A percentile compares a stretch with the other conserved stretches of the same genome.
phyloP scores from a whole-genome alignment of 306 rosid genomes.

The Vachellia collinsii region DNA sequence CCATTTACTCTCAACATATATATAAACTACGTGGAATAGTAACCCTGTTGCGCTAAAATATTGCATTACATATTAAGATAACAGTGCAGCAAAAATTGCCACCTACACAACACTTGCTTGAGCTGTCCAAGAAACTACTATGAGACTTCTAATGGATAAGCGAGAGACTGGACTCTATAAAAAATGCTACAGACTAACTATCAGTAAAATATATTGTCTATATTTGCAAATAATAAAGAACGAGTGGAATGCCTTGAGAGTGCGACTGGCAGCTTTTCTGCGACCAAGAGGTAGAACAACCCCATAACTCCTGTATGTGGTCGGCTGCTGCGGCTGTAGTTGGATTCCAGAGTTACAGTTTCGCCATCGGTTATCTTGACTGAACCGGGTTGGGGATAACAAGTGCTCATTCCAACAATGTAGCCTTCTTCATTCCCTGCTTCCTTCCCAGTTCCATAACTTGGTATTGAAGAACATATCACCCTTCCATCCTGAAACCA shows the following conservation, averaged over 20 bases:
- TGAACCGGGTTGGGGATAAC: slow-evolving; percentile 71
- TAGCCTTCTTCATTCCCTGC: slow-evolving; percentile 73
- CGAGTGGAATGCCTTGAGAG: slow-evolving; percentile 28
- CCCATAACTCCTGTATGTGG: slow-evolving; percentile 82
- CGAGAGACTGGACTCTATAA: not conserved
- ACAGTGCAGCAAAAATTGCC: not conserved
- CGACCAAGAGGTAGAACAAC: slow-evolving; percentile 60
- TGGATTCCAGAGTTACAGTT: slow-evolving; percentile 52
- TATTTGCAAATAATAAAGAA: slow-evolving; percentile 24
- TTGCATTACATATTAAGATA: not conserved
- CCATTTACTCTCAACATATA: not conserved
- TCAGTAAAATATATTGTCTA: not conserved
- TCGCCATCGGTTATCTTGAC: slow-evolving; percentile 64
- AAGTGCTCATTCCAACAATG: slow-evolving; percentile 83
- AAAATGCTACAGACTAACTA: not conserved
- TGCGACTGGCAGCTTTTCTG: slow-evolving; percentile 57
- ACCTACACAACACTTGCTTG: not conserved
- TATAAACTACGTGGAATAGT: not conserved
- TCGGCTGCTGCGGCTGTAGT: slow-evolving; percentile 42
- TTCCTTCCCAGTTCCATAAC: slow-evolving; percentile 66
- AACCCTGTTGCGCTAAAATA: not conserved
- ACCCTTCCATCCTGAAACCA: slow-evolving; percentile 65
- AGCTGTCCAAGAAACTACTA: not conserved
- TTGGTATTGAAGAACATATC: slow-evolving; percentile 69
- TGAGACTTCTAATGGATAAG: not conserved